phyloP scores from a whole-genome alignment of 768 basidiomycete genomes.

The Chalciporus chontae region DNA sequence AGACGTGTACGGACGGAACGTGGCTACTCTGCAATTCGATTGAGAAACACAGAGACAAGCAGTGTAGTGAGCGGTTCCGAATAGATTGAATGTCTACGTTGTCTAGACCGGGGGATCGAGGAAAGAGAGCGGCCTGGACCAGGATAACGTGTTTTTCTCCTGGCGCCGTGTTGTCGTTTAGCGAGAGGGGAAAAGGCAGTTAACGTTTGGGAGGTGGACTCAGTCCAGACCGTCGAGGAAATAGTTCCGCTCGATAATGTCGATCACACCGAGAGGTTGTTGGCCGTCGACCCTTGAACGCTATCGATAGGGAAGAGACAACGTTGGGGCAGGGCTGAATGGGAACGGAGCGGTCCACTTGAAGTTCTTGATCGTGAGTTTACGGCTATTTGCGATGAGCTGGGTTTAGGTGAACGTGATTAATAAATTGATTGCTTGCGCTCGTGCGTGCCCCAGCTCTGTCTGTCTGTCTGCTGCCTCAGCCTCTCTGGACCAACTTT shows the following conservation, averaged over 20 bases:
- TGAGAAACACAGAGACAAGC: too few species aligned
- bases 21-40: too few species aligned
- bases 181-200: constrained; percentile 7
- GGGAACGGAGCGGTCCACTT: neutral
- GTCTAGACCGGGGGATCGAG: constrained; percentile 19
- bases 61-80: too few species aligned
- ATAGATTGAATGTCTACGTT: too few species aligned
- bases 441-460: constrained; percentile 17
- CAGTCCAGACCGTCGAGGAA: constrained; percentile 25
- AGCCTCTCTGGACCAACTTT: neutral
- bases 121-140: constrained; percentile 5
- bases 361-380: constrained; percentile 16
- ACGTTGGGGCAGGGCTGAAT: too few species aligned
- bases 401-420: constrained; percentile 15
- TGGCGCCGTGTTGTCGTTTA: constrained; percentile 22
- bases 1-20: too few species aligned
- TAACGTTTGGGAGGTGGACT: constrained; percentile 6
- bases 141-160: constrained; percentile 18
- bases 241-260: constrained; percentile 21
- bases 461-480: constrained; percentile 1
- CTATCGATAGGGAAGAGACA: too few species aligned
- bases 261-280: constrained; percentile 25
- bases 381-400: constrained; percentile 23
- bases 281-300: too few species aligned
- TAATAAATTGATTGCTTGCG: constrained; percentile 22